A percentile compares a stretch with the other conserved stretches of the same genome.
Evolutionary conservation across 345 rosid genomes (phyloP).

Genomic region (Firmiana major): DNA sequence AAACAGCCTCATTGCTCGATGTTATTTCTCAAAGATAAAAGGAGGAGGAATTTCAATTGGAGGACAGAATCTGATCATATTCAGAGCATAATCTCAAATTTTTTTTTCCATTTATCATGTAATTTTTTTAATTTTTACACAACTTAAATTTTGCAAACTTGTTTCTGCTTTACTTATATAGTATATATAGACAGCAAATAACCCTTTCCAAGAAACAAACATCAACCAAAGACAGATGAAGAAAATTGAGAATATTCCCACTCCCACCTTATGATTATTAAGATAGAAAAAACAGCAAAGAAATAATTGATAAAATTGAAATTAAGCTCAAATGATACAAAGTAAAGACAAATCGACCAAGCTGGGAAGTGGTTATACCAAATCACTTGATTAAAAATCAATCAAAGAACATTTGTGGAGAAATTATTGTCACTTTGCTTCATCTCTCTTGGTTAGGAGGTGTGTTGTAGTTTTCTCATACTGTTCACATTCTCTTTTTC

Average conservation of each 20-base stretch:
- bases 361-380: slow-evolving; percentile 2
- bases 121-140: background rate
- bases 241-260: no score
- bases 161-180: background rate
- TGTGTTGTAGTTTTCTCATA: background rate
- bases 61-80: background rate
- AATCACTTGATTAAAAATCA: background rate
- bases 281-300: background rate
- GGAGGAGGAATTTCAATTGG: background rate
- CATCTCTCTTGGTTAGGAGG: background rate
- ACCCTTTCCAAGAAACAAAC: background rate
- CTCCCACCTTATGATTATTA: background rate
- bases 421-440: background rate
- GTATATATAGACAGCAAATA: background rate
- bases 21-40: background rate
- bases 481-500: background rate
- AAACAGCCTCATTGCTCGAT: background rate
- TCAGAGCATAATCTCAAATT: background rate
- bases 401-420: background rate
- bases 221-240: no score
- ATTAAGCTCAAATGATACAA: background rate
- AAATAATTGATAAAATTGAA: background rate
- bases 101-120: background rate
- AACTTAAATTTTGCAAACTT: background rate
- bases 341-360: background rate